Evolutionary conservation across 2,329 filamentous ascomycete species (phyloP), one percentile per base, ranked within the genome.

Genomic region (Knufia fluminis): DNA sequence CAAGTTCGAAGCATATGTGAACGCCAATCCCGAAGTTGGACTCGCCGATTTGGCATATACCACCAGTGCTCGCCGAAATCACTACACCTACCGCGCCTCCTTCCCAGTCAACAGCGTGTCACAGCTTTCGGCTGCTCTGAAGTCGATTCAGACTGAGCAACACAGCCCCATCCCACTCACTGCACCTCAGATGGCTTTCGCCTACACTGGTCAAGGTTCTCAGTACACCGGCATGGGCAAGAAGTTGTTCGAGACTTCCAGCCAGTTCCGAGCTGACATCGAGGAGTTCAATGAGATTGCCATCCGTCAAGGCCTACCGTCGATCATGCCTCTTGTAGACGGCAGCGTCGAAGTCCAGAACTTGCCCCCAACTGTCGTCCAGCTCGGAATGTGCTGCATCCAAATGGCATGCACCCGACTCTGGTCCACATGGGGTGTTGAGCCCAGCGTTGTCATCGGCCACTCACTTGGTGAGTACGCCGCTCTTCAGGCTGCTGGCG

Each of bases 41-140:
- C 61, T 84, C 12, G 69, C 74, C 1, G 70, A 78, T 52, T 65
- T 86, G 1, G 76, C 82, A 0, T 86, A 86, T 64, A 83, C 80
- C 1, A 81, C 79, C 0, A 85, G 82, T 3, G 84, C 83, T 12
- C 64, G 73, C 28, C 67, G 71, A 1, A 60, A 65, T 7, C 71
- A 74, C 46, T 69, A 74, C 54, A 60, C 54, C 33, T 63, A 64
- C 54, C 63, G 70, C 14, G 57, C 63, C 4, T 60, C 63, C 3
- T 57, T 67, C 31, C 52, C 59, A 4, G 63, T 60, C 1, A 54
- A 63, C 12, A 60, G 60, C 17, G 41, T 66, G 4, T 38, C 55
- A 1, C 59, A 65, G 17, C 52, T 69, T 3, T 57, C 60, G 24
- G 55, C 62, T 0, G 60, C 61, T 1, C 55, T 68, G 33, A 58